Conservation (phyloP, 2,329 filamentous ascomycete genomes). For the Colletotrichum spaethianum region DNA sequence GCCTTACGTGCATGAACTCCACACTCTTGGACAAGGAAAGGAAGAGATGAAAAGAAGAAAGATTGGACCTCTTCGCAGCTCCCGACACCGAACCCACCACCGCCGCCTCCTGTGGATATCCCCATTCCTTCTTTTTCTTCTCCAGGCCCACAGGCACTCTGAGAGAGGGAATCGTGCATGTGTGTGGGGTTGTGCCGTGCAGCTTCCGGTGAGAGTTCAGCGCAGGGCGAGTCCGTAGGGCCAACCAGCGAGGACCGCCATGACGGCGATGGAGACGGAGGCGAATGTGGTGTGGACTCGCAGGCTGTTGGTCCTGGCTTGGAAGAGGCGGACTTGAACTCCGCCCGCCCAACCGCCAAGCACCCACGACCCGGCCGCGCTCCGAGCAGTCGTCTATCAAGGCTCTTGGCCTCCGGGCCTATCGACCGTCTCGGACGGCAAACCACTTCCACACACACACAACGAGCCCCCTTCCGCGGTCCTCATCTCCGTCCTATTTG, state of each 20-base stretch:
- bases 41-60: too few species aligned
- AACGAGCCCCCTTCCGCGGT: not conserved
- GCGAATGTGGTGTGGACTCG: not conserved
- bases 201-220: slow-evolving; percentile 29
- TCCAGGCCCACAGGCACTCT: slow-evolving; percentile 12
- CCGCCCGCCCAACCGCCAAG: slow-evolving; percentile 13
- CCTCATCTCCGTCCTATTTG: slow-evolving; percentile 12
- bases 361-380: slow-evolving; percentile 30
- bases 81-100: not conserved
- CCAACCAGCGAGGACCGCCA: not conserved
- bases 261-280: slow-evolving; percentile 18
- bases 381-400: slow-evolving; percentile 20
- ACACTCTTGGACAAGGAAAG: not conserved
- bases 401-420: slow-evolving; percentile 17
- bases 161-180: not conserved
- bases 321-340: not conserved
- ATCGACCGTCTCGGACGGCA: not conserved
- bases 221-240: not conserved
- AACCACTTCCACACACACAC: not conserved
- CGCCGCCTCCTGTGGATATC: not conserved
- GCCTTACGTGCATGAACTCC: slow-evolving; percentile 18
- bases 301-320: not conserved
- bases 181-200: not conserved
- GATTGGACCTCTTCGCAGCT: not conserved
- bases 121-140: slow-evolving; percentile 18